Evolutionary conservation across 2,329 filamentous ascomycete species (phyloP), one percentile per base, ranked within the genome.

Genomic region (Cryphonectria parasitica): DNA sequence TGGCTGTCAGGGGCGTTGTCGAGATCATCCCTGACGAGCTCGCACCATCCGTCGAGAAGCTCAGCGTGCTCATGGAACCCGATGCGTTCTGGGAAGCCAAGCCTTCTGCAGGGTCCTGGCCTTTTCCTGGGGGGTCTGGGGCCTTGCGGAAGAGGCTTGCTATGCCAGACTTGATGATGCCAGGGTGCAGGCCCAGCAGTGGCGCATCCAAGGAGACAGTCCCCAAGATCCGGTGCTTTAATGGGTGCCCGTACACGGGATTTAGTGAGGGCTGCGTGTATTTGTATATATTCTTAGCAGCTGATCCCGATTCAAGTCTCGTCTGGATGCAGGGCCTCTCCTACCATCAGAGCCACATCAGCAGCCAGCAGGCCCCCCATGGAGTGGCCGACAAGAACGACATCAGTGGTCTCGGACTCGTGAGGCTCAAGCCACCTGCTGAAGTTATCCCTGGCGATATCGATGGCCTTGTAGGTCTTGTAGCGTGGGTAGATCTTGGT

Each of bases 341-440:
- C 76, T 76, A 85, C 86, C 78, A 92, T 86, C 61, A 97, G 82
- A 2, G 89, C 89, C 36, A 97, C 88, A 75, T 98, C 95, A 1
- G 92, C 93, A 36, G 92, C 89, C 36, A 98, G 80, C 34, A 98
- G 84, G 1, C 95, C 95, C 22, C 95, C 95, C 89, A 98, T 95
- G 58, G 93, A 97, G 79, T 97, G 95, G 0, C 95, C 94, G 2
- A 97, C 83, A 3, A 98, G 84, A 28, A 98, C 85, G 2, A 97
- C 86, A 82, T 98, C 95, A 0, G 93, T 94, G 28, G 84, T 87
- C 4, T 86, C 82, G 39, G 88, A 88, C 79, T 95, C 91, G 75
- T 97, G 93, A 8, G 93, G 93, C 70, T 87, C 84, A 41, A 97
- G 83, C 93, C 95, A 98, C 74, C 81, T 83, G 77, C 93, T 95